Conservation (phyloP, 192 early-diverging fungal species). For the Podila epicladia region DNA sequence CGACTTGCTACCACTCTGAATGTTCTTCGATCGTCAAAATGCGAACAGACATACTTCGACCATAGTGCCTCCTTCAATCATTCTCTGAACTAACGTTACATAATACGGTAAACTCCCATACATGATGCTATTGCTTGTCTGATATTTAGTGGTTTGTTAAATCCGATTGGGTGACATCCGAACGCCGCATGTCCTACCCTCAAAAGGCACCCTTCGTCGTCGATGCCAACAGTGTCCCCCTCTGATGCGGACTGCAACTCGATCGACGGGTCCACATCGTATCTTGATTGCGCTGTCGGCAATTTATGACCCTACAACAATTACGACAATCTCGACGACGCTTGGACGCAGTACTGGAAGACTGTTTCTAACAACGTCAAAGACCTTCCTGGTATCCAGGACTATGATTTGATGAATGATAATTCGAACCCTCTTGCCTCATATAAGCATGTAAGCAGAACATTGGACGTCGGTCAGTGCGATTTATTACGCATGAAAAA, state of each 20-base stretch:
- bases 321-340: conserved; percentile 60
- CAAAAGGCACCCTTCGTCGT: conserved; percentile 50
- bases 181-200: conserved; percentile 39
- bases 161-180: conserved; percentile 44
- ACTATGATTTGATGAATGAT: conserved; percentile 71
- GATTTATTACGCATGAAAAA: too few relatives aligned
- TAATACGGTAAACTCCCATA: background rate
- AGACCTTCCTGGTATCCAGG: conserved; percentile 60
- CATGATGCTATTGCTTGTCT: background rate
- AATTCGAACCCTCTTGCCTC: background rate
- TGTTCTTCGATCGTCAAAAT: too few relatives aligned
- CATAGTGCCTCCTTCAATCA: too few relatives aligned
- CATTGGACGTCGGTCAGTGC: too few relatives aligned
- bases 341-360: conserved; percentile 69
- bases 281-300: conserved; percentile 53
- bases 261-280: conserved; percentile 52
- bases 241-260: conserved; percentile 44
- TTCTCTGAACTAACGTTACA: background rate
- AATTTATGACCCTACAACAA: conserved; percentile 65
- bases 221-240: conserved; percentile 52
- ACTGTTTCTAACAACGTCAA: conserved; percentile 58
- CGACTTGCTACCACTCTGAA: too few relatives aligned
- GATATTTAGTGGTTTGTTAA: conserved; percentile 32
- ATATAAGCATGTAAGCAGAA: too few relatives aligned
- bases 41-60: too few relatives aligned